Evolutionary conservation across 129 eudicot species (phyloP), one percentile per base, ranked within the genome.

Genomic region (Deinandra increscens): DNA sequence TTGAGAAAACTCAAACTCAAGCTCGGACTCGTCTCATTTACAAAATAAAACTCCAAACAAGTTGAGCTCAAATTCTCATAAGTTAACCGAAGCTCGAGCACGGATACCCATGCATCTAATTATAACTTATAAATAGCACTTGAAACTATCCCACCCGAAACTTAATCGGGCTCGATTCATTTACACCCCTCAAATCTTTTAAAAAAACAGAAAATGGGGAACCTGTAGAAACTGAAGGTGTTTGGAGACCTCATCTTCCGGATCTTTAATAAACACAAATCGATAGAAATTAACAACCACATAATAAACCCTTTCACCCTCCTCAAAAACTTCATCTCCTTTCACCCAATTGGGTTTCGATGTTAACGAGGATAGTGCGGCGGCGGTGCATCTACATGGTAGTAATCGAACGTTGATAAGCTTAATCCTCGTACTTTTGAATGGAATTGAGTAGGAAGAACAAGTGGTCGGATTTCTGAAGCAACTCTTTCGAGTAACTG

Each of bases 231-330:
- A 87, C 44, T 84, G 29, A 14, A 87, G 88, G 82, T 90, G 97
- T 54, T 77, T 82, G 15, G 87, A 46, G 66, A 91, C 87, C 73
- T 88, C 96, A 39, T 45, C 41, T 65, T 85, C 70, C 19, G 97
- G 96, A 64, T 91, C 61, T 70, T 80, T 2, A 17, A 91, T 80
- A 43, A 68, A 81, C 58, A 86, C 90, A 74, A 91, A 88, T 1
- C 79, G 77, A 72, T 91, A 91, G 69, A 88, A 91, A 74, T 91
- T 91, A 17, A 91, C 97, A 65, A 91, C 96, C 45, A 91, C 77
- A 72, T 83, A 85, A 72, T 83, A 85, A 49, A 69, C 90, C 53
- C 50, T 80, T 65, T 69, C 62, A 49, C 46, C 75, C n/a, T 78
- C 80, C 14, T 58, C 74, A 31, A 56, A 39, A 50, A 6, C 54